A percentile compares a stretch with the other conserved stretches of the same genome.
These are phyloP conservation scores for Rhizophagus sp. DNA, from an alignment of 192 early-diverging fungal genomes.

Conservation along the genomic window DNA sequence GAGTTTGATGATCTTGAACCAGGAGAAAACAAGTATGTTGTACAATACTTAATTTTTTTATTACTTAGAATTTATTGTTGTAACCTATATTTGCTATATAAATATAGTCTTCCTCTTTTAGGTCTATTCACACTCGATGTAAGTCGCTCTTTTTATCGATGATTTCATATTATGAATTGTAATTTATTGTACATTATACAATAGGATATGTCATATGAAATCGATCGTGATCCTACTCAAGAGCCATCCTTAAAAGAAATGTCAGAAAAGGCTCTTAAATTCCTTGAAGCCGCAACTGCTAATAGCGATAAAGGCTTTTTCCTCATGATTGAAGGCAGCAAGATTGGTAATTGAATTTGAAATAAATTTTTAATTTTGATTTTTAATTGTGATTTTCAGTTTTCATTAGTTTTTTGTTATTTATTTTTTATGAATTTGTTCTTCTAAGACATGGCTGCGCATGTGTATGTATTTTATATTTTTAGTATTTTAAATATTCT, in stretches of 20 bases:
- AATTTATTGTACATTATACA: conserved; percentile 4
- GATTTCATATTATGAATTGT: neutral
- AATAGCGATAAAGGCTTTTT: conserved; percentile 79
- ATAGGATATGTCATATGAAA: conserved; percentile 89
- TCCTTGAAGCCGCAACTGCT: conserved; percentile 60
- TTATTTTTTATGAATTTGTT: neutral
- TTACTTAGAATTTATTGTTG: conserved; percentile 8
- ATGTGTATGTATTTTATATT: conserved; percentile 49
- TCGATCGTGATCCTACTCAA: conserved; percentile 67
- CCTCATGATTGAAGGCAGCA: conserved; percentile 94
- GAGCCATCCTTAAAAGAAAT: conserved; percentile 87
- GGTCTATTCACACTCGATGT: conserved; percentile 75
- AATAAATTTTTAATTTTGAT: neutral
- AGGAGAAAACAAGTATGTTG: neutral
- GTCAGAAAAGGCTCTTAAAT: conserved; percentile 76
- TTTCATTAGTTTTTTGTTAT: neutral
- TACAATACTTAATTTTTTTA: neutral
- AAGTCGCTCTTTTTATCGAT: conserved; percentile 4
- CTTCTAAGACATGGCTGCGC: conserved; percentile 85
- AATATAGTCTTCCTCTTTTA: conserved; percentile 63
- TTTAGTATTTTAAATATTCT: neutral
- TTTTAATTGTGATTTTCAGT: neutral
- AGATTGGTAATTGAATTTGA: conserved; percentile 59
- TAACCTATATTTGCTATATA: neutral
- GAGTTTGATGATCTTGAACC: conserved; percentile 65